Percentiles rank a stretch among this genome's conserved stretches.
These are phyloP conservation scores for Auricularia heimuer DNA, from an alignment of 768 basidiomycete genomes.

Conservation along the genomic window DNA sequence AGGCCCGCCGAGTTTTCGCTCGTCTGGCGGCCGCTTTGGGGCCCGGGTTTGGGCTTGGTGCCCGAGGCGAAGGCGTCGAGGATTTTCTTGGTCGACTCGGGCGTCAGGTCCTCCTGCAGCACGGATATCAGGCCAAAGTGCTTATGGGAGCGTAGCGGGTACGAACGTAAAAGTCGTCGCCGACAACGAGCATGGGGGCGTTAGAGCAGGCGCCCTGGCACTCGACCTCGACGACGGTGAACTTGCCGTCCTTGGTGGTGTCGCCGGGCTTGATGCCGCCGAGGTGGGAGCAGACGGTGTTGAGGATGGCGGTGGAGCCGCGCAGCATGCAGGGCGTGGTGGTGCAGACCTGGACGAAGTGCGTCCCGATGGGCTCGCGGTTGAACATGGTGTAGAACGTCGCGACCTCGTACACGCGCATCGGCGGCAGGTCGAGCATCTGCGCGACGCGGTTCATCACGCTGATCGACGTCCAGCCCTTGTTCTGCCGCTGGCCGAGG, in stretches of 20 bases:
- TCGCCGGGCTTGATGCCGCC: constrained; percentile 78
- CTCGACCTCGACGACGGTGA: constrained; percentile 96
- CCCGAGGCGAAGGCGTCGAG: constrained; percentile 72
- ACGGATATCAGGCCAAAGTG: neutral
- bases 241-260: constrained; percentile 93
- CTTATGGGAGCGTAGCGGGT: neutral
- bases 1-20: constrained; percentile 91
- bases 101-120: constrained; percentile 72
- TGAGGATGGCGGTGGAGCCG: constrained; percentile 83
- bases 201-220: constrained; percentile 98
- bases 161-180: constrained; percentile 92
- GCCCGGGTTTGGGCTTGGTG: constrained; percentile 85
- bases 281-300: constrained; percentile 75
- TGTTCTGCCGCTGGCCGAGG: constrained; percentile 94
- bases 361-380: constrained; percentile 89
- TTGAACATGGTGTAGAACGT: constrained; percentile 99
- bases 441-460: constrained; percentile 99
- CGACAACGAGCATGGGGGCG: constrained; percentile 92
- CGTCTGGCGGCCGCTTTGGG: constrained; percentile 76
- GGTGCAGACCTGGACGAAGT: constrained; percentile 97
- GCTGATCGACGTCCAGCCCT: constrained; percentile 95
- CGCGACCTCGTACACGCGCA: constrained; percentile 99
- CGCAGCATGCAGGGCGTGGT: constrained; percentile 97
- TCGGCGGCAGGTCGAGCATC: constrained; percentile 86
- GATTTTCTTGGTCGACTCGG: constrained; percentile 66